A percentile compares a stretch with the other conserved stretches of the same genome.
These are phyloP conservation scores for Aphanomyces stellatus DNA, from an alignment of 352 stramenopile species.

Conservation along the genomic window DNA sequence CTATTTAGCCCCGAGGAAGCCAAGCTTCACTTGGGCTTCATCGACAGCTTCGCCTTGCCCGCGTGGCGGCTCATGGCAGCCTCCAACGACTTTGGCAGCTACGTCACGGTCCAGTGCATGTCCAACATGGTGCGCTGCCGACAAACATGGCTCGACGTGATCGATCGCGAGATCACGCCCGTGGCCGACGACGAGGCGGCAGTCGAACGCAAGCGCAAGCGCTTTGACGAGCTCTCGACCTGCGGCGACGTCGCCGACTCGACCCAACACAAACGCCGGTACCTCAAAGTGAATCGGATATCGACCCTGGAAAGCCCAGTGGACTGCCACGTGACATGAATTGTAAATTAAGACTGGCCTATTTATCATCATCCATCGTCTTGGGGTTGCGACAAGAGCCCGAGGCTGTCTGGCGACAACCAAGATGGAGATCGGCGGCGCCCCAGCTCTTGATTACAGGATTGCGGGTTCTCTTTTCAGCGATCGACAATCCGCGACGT, in stretches of 20 bases:
- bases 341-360: not conserved
- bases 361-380: not conserved
- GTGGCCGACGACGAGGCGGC: not conserved
- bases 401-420: too few relatives aligned
- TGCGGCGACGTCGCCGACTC: not conserved
- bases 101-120: conserved; percentile 1
- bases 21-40: conserved; percentile 11
- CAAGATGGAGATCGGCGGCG: too few relatives aligned
- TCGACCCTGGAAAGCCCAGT: not conserved
- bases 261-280: not conserved
- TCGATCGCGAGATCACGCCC: not conserved
- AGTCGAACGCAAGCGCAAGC: not conserved
- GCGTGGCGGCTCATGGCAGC: not conserved
- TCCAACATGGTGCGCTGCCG: not conserved
- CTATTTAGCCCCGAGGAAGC: conserved; percentile 10
- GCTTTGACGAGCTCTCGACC: not conserved
- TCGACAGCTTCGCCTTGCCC: not conserved
- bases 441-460: too few relatives aligned
- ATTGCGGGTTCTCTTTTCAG: too few relatives aligned
- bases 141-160: not conserved
- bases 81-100: not conserved
- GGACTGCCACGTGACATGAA: not conserved
- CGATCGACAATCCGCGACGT: too few relatives aligned
- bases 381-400: too few relatives aligned
- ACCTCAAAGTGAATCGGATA: not conserved